Percentiles rank a stretch among this genome's conserved stretches.
Conservation (phyloP, 768 basidiomycete species). For the Termitomyces sp. region DNA sequence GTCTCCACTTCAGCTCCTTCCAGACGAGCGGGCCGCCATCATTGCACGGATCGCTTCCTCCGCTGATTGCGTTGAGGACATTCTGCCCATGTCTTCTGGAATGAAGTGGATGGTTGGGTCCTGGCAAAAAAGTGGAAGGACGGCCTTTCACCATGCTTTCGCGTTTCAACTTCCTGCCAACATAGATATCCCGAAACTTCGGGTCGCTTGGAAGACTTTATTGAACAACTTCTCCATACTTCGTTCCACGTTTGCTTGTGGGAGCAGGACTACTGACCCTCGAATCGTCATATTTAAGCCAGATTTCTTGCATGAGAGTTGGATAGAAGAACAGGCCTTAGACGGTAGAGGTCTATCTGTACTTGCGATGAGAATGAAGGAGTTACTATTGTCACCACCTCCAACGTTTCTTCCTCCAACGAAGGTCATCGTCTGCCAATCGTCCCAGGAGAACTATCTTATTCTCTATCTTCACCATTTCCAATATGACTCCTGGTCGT, state of each 20-base stretch:
- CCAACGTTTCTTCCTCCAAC: slow-evolving; percentile 18
- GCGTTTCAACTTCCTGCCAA: slow-evolving; percentile 28
- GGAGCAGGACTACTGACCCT: slow-evolving; percentile 15
- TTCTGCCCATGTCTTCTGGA: slow-evolving; percentile 23
- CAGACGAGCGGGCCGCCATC: slow-evolving; percentile 17
- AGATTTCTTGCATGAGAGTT: slow-evolving; percentile 11
- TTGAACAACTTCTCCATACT: slow-evolving; percentile 31
- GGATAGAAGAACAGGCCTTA: slow-evolving; percentile 17
- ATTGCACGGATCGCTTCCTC: slow-evolving; percentile 14
- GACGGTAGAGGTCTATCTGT: slow-evolving; percentile 11
- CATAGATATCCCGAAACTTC: slow-evolving; percentile 24
- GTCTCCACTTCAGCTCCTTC: slow-evolving; percentile 4
- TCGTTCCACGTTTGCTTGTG: slow-evolving; percentile 36
- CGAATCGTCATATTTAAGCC: slow-evolving; percentile 23
- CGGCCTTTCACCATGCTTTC: slow-evolving; percentile 40
- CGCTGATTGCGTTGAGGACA: slow-evolving; percentile 16
- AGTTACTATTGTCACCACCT: slow-evolving; percentile 20
- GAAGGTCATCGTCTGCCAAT: slow-evolving; percentile 19
- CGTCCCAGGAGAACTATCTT: slow-evolving; percentile 17
- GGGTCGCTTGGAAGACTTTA: slow-evolving; percentile 32
- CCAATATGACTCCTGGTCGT: slow-evolving; percentile 47
- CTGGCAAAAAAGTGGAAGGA: slow-evolving; percentile 37
- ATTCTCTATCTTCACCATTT: slow-evolving; percentile 38
- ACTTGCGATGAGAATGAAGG: slow-evolving; percentile 19
- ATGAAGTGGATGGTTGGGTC: slow-evolving; percentile 36